Evolutionary conservation across 2,329 filamentous ascomycete species (phyloP), one percentile per base, ranked within the genome.

Genomic region (Kalmusia sp.): DNA sequence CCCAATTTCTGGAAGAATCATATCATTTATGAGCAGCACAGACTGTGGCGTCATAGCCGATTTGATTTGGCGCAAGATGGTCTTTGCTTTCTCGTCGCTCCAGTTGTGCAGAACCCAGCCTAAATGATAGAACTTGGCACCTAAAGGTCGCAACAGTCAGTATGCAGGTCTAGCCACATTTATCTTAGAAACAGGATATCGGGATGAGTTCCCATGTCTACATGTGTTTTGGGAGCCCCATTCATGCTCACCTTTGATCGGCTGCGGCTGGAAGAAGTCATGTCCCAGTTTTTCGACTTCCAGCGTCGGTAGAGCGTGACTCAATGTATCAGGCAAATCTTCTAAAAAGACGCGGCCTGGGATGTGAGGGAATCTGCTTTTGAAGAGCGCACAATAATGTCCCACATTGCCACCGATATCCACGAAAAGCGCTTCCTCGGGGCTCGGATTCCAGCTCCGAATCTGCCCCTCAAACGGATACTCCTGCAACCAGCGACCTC

Each of bases 331-430:
- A n/a, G n/a, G n/a, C n/a, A n/a, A n/a, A n/a, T 81, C 79, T 52
- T 81, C 74, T 2, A 81, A 58, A 14, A 80, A 62, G 5, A 79
- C 55, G 5, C 68, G 61, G 0, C 73, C 73, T 1, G 64, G 60
- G 3, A 78, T 49, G 25, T 65, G 45, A 4, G 74, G 72, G 41
- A 67, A 71, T 28, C 62, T 67, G 15, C 62, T 55, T 35, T 63
- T 69, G 5, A 80, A 62, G 6, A 63, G 54, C 4, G 63, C 58
- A n/a, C 69, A 69, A 37, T 77, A 72, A 12, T 79, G 73, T 1
- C 77, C 77, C 6, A 68, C 62, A 2, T 71, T 72, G 35, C 78
- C 76, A 6, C 76, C 76, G 12, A 80, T 63, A 53, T 80, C 76
- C 4, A 80, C 75, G 34, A 78, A 68, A 28, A 79, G 46, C 8